Percentiles rank a stretch among this genome's conserved stretches.
Evolutionary conservation across 192 early-diverging fungal species (phyloP).

Genomic region (Umbelopsis ramanniana): DNA sequence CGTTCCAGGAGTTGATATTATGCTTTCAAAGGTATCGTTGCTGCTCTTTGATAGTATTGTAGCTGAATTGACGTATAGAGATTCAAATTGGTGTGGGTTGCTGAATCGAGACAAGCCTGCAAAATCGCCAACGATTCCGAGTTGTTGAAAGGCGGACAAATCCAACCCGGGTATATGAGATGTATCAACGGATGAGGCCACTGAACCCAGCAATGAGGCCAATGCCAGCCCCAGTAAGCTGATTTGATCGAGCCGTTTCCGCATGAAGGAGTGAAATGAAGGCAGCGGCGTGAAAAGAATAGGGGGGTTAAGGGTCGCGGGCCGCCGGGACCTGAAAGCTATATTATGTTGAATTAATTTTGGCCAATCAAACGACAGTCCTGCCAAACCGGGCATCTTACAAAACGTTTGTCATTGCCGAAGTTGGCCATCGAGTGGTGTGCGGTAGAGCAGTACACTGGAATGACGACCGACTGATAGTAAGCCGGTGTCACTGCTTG

Average conservation of each 20-base stretch:
- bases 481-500: too few species aligned
- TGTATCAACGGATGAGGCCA: conserved; percentile 18
- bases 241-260: conserved; percentile 2
- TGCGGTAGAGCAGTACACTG: too few species aligned
- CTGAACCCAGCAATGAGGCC: conserved; percentile 1
- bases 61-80: conserved; percentile 3
- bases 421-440: too few species aligned
- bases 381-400: too few species aligned
- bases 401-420: too few species aligned
- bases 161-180: conserved; percentile 9
- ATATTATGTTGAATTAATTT: too few species aligned
- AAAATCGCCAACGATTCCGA: conserved; percentile 36
- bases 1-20: background rate
- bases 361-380: too few species aligned
- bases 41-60: conserved; percentile 13
- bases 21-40: conserved; percentile 25
- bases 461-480: too few species aligned
- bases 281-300: background rate
- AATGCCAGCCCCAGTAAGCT: conserved; percentile 9
- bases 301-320: background rate
- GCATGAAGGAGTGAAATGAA: conserved; percentile 12
- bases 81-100: conserved; percentile 21
- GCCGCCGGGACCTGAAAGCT: background rate
- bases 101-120: conserved; percentile 32
- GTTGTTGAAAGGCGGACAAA: conserved; percentile 26